Base-by-base conservation (phyloP, 2,329 filamentous ascomycete genomes). In the Botryotinia narcissicola region DNA sequence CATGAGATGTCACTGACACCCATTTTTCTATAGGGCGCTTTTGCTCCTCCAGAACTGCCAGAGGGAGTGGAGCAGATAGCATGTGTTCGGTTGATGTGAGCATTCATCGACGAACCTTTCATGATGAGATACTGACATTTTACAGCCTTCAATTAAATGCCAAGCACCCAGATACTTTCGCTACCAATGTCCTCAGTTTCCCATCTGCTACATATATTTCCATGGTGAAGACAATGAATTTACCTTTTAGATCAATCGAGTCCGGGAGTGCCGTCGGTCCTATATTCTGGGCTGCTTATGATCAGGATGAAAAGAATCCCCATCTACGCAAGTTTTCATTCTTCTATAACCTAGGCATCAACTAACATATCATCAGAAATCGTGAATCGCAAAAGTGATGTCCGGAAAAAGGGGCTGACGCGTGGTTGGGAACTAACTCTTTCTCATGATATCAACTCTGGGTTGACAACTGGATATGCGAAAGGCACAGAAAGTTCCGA, bases 371-470 rank as follows among this genome's bases (percentile, higher is more conserved):
- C n/a, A 25, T 14, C 73, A 88, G 86, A 91, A 78, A 87, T 91
- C 76, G 84, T 90, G 73, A 88, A 89, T 78, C 87, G 89, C 76
- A 91, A 91, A 81, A 89, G 87, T n/a, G 89, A 91, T 78, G 89
- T 91, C 48, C 87, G 87, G 69, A 91, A 91, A 79, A 90, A 88
- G 82, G 88, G 88, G 75, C 85, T 84, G 78, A 91, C 89, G 25
- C 86, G 89, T 72, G 89, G 89, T 62, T 91, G 88, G 88, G 89
- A 91, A 81, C 83, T 90, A 72, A 89, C 89, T 83, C 84, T 91
- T 54, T 89, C 87, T 4, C 84, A 91, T 80, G 85, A 84, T 64
- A 86, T 90, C 81, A 82, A 81, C 20, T 86, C 85, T 3, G 82
- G 83, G 76, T 84, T 90, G 75, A 91, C 89, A 1, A 87, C 86